Evolutionary conservation across 169 alveolate genomes (phyloP).

Genomic region (Babesia sp.): DNA sequence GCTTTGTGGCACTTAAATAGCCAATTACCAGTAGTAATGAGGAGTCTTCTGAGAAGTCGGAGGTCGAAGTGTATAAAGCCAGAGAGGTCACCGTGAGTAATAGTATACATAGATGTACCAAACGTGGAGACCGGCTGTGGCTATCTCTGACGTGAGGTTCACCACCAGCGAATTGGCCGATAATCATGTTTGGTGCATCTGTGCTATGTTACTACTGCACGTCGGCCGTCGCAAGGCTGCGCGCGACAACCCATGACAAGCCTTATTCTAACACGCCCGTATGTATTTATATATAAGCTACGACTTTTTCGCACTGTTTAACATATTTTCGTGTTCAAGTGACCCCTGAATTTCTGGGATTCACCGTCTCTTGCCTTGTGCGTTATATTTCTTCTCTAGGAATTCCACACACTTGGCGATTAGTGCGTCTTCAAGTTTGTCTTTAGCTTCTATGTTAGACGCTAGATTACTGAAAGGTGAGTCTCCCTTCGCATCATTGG

Average conservation of each 20-base stretch:
- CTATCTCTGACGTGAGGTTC: background rate
- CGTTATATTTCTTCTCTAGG: slow-evolving; percentile 10
- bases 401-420: slow-evolving; percentile 17
- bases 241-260: background rate
- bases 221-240: background rate
- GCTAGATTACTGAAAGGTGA: background rate
- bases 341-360: background rate
- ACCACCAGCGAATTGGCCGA: background rate
- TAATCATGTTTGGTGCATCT: slow-evolving; percentile 3
- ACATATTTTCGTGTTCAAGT: background rate
- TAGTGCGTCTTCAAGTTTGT: slow-evolving; percentile 1
- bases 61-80: background rate
- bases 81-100: background rate
- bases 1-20: background rate
- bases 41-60: background rate
- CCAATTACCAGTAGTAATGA: background rate
- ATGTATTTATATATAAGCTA: background rate
- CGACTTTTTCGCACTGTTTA: background rate
- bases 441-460: background rate
- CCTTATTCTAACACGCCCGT: background rate
- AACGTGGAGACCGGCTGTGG: background rate
- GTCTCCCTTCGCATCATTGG: background rate
- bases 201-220: background rate
- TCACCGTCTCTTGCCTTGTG: background rate
- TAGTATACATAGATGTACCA: slow-evolving; percentile 1